Conservation (phyloP, 2,329 filamentous ascomycete species). For the Colletotrichum scovillei region DNA sequence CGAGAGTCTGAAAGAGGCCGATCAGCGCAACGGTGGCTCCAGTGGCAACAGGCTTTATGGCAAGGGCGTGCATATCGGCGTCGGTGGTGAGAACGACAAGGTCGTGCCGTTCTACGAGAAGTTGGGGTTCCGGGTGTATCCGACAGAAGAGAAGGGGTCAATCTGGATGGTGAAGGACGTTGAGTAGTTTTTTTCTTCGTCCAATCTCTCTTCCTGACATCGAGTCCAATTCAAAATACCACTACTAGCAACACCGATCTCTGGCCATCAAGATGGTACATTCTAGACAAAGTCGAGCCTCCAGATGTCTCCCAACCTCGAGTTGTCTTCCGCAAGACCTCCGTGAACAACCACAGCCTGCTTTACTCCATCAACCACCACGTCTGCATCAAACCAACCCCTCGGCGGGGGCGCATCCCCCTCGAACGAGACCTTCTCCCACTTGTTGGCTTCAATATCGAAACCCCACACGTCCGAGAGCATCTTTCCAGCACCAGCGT, state of each 20-base stretch:
- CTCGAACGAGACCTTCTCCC: conserved; percentile 42
- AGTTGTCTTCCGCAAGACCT: conserved; percentile 50
- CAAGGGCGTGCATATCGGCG: conserved; percentile 56
- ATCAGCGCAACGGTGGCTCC: conserved; percentile 6
- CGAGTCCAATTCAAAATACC: not conserved
- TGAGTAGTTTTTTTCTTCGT: conserved; percentile 18
- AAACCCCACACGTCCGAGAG: conserved; percentile 53
- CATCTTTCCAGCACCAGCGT: conserved; percentile 54
- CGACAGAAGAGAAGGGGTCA: conserved; percentile 48
- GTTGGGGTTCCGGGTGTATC: conserved; percentile 55
- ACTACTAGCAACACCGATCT: not conserved
- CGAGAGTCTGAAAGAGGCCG: conserved; percentile 46
- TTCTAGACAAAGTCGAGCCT: conserved; percentile 38
- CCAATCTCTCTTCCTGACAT: not conserved
- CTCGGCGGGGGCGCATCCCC: conserved; percentile 44
- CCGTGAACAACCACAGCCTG: conserved; percentile 50
- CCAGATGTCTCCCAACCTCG: conserved; percentile 53
- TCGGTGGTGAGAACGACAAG: conserved; percentile 58
- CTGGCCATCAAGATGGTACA: not conserved
- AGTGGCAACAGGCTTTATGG: conserved; percentile 40
- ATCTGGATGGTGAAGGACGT: conserved; percentile 57
- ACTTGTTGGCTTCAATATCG: conserved; percentile 44
- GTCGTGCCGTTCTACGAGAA: conserved; percentile 61
- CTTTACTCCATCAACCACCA: conserved; percentile 30
- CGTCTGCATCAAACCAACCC: conserved; percentile 55